Evolutionary conservation across 2,329 filamentous ascomycete species (phyloP).

Genomic region (Penicillium rolfsii): DNA sequence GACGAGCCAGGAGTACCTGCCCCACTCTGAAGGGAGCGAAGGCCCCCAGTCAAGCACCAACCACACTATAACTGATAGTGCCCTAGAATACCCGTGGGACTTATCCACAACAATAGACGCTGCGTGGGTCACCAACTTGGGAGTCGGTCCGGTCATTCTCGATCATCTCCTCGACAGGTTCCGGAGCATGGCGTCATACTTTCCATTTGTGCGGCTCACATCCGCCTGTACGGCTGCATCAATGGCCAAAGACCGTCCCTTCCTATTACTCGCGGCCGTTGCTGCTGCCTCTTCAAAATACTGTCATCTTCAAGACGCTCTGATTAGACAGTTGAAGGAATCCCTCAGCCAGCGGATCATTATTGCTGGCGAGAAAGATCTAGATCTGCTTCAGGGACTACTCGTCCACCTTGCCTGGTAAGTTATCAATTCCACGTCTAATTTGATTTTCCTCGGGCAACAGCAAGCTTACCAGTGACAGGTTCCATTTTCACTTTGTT

Average conservation of each 20-base stretch:
- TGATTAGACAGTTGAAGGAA: background rate
- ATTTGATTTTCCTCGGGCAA: background rate
- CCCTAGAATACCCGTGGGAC: background rate
- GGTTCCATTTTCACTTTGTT: constrained; percentile 24
- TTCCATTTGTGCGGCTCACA: constrained; percentile 21
- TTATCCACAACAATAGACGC: background rate
- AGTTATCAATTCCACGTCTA: too few relatives aligned
- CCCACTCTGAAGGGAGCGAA: background rate
- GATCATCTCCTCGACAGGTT: constrained; percentile 20
- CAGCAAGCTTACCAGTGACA: constrained; percentile 10
- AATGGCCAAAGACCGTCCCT: constrained; percentile 22
- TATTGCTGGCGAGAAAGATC: constrained; percentile 24
- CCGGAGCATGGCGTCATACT: constrained; percentile 20
- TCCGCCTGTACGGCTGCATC: constrained; percentile 16
- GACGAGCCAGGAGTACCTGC: background rate
- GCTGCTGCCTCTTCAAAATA: constrained; percentile 20
- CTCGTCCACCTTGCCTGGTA: constrained; percentile 33
- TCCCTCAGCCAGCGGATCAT: background rate
- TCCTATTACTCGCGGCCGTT: constrained; percentile 23
- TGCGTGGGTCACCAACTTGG: background rate
- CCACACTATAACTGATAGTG: background rate
- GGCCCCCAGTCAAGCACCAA: background rate
- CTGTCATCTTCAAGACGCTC: constrained; percentile 4
- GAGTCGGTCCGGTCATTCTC: constrained; percentile 6
- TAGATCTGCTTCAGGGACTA: constrained; percentile 34